These are phyloP conservation scores for Iberis amara DNA, from an alignment of 441 rosid species.

Conservation along the genomic window DNA sequence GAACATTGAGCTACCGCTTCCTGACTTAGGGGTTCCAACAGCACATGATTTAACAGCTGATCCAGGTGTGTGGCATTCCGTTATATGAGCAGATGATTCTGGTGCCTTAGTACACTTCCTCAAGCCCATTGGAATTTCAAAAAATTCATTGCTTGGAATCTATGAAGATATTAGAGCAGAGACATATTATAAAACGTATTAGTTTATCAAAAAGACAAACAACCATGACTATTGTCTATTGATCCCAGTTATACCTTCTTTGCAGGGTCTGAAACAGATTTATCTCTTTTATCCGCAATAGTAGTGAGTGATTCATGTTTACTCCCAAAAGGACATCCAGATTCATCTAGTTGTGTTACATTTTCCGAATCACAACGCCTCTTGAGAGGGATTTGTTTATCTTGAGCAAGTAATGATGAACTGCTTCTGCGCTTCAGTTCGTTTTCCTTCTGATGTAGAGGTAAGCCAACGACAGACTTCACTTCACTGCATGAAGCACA, in stretches of 20 bases:
- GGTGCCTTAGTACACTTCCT: constrained; percentile 53
- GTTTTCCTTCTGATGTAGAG: constrained; percentile 39
- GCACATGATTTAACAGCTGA: constrained; percentile 41
- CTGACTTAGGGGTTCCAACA: constrained; percentile 61
- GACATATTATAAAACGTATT: constrained; percentile 10
- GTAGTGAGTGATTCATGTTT: constrained; percentile 34
- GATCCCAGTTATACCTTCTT: constrained; percentile 42
- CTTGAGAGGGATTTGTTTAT: constrained; percentile 45
- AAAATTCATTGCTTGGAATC: constrained; percentile 26
- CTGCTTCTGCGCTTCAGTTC: constrained; percentile 49
- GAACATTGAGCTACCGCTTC: constrained; percentile 80
- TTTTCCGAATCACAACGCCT: constrained; percentile 36
- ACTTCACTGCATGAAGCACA: constrained; percentile 47
- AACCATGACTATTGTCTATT: constrained; percentile 4
- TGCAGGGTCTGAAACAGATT: constrained; percentile 23
- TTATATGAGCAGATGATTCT: constrained; percentile 32
- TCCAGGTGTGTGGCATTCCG: constrained; percentile 63
- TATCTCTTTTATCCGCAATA: constrained; percentile 32
- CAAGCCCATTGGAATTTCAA: constrained; percentile 47
- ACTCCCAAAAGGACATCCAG: constrained; percentile 31
- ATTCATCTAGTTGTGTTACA: constrained; percentile 31
- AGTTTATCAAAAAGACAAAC: constrained; percentile 18
- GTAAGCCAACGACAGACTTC: constrained; percentile 42
- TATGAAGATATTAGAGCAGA: constrained; percentile 25
- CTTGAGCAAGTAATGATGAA: constrained; percentile 37